These are phyloP conservation scores for Zalaria obscura DNA, from an alignment of 2,329 filamentous ascomycete species.

Conservation along the genomic window DNA sequence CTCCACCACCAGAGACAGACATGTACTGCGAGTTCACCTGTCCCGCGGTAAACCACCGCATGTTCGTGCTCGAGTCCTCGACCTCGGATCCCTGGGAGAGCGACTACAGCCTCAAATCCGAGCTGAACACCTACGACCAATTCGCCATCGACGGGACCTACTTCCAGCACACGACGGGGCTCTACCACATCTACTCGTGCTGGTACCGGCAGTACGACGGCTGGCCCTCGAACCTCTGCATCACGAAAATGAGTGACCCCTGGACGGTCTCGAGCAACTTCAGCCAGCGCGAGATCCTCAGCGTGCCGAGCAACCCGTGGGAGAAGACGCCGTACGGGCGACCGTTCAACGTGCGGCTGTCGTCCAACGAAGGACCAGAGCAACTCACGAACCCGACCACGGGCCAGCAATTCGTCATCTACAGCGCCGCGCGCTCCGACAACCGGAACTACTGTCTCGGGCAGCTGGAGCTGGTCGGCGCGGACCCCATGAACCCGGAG, in stretches of 20 bases:
- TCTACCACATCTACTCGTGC: conserved; percentile 28
- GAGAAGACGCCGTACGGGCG: conserved; percentile 38
- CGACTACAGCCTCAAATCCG: conserved; percentile 28
- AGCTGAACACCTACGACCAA: conserved; percentile 37
- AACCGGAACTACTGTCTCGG: conserved; percentile 40
- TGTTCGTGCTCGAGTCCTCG: conserved; percentile 34
- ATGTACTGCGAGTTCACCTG: conserved; percentile 35
- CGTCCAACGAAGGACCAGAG: conserved; percentile 36
- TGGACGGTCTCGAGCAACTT: conserved; percentile 33
- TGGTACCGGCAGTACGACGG: conserved; percentile 29
- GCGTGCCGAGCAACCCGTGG: conserved; percentile 33
- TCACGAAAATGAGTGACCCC: conserved; percentile 34
- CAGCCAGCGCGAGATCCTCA: conserved; percentile 32
- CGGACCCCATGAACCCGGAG: conserved; percentile 33
- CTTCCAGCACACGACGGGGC: conserved; percentile 27
- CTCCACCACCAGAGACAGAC: conserved; percentile 31
- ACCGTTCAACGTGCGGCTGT: conserved; percentile 29
- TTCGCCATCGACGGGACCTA: conserved; percentile 42
- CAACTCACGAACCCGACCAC: conserved; percentile 34
- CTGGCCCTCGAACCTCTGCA: conserved; percentile 39
- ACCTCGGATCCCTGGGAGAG: conserved; percentile 30
- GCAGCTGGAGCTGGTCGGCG: conserved; percentile 33
- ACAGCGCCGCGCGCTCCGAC: conserved; percentile 34
- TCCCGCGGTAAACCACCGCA: conserved; percentile 36
- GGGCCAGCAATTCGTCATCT: conserved; percentile 34